Base-by-base conservation (phyloP, 495 filamentous ascomycete genomes). In the Aspergillus biplanus region DNA sequence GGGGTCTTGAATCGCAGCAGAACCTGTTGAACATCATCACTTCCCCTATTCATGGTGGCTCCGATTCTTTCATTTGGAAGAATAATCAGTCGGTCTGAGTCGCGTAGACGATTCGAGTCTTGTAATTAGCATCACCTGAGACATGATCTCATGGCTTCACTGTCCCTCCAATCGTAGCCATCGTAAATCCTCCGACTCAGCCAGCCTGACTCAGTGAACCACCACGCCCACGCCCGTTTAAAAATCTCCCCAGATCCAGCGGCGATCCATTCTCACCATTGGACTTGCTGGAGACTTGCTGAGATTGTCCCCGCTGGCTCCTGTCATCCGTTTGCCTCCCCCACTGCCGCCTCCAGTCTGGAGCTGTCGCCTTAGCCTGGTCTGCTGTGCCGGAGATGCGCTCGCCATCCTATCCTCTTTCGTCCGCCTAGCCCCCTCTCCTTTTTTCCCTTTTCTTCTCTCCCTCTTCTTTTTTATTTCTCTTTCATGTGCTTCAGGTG, bases 351-450 rank as follows among this genome's bases (percentile, higher is more conserved):
- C n/a, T 6, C 5, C 11, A 7, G 9, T 9, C 21, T 49, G 8
- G 46, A 16, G 8, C 18, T 7, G 15, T 18, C 15, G 9, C 39
- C n/a, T 44, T 15, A 44, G n/a, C n/a, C 39, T 11, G 4, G 4
- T 0, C 8, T 11, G n/a, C 11, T 11, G 4, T 2, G n/a, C 37
- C 54, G 37, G 46, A 49, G 18, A 49, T 49, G 16, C 15, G 3
- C 46, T 49, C 46, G 21, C 52, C 8, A 18, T 55, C 52, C n/a
- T 37, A 16, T 55, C 34, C 52, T 55, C 34, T 37, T 34, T 15
- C 15, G 13, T 33, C 34, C 52, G 13, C 31, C 52, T n/a, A 16
- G 13, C 13, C 32, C 53, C 13, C n/a, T 5, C 11, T 34, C 1
- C 13, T 16, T 34, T 33, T 37, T 4, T 56, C 32, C 1, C 31